Evolutionary conservation across 1,284 basidiomycete genomes (phyloP).

Genomic region (Vanrija sp.): DNA sequence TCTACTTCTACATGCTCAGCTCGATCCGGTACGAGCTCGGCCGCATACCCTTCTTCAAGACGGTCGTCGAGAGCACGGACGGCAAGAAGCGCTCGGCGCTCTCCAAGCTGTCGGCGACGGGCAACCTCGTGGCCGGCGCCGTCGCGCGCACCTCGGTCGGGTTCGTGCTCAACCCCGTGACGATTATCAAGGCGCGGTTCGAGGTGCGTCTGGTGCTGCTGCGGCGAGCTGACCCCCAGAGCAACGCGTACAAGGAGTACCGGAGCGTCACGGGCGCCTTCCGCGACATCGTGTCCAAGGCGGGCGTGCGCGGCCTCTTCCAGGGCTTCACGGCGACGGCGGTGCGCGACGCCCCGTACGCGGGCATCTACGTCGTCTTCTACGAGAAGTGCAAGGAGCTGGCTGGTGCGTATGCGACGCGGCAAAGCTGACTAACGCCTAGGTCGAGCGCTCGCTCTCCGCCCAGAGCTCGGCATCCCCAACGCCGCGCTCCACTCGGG

Average conservation of each 20-base stretch:
- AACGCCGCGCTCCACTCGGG: slow-evolving; percentile 46
- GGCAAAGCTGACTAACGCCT: background rate
- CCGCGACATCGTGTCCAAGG: slow-evolving; percentile 58
- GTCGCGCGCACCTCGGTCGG: slow-evolving; percentile 80
- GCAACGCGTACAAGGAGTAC: slow-evolving; percentile 69
- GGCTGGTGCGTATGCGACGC: slow-evolving; percentile 52
- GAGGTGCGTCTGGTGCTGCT: slow-evolving; percentile 59
- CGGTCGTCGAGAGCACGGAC: slow-evolving; percentile 7
- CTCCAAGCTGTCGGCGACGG: slow-evolving; percentile 69
- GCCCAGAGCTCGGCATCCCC: slow-evolving; percentile 25
- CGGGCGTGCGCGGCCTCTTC: slow-evolving; percentile 76
- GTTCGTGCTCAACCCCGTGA: slow-evolving; percentile 85
- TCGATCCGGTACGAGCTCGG: slow-evolving; percentile 65
- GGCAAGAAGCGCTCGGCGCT: slow-evolving; percentile 50
- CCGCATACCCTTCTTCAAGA: slow-evolving; percentile 36
- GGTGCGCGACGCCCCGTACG: slow-evolving; percentile 90
- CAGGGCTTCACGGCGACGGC: slow-evolving; percentile 87
- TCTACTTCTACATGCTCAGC: slow-evolving; percentile 84
- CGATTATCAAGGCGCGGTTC: slow-evolving; percentile 89
- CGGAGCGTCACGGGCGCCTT: slow-evolving; percentile 62
- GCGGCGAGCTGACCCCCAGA: slow-evolving; percentile 52
- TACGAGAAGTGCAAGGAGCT: slow-evolving; percentile 82
- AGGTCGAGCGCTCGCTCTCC: slow-evolving; percentile 8
- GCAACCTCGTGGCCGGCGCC: slow-evolving; percentile 87
- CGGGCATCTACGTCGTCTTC: slow-evolving; percentile 84